phyloP scores from a whole-genome alignment of 352 stramenopile species.

The Albugo laibachii region DNA sequence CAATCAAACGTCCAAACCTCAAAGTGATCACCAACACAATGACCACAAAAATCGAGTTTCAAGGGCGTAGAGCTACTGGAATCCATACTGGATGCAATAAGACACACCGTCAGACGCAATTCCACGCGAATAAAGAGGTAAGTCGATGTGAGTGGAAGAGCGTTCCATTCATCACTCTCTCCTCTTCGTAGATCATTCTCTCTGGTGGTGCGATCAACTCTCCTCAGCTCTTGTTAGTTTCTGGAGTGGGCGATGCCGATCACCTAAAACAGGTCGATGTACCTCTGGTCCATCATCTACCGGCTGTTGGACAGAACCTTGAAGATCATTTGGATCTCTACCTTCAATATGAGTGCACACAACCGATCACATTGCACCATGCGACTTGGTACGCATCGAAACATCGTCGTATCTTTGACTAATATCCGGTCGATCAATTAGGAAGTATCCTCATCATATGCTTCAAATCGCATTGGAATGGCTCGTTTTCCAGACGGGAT shows the following conservation, averaged over 20 bases:
- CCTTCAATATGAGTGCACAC: slow-evolving; percentile 76
- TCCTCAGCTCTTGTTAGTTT: slow-evolving; percentile 76
- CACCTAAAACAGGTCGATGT: slow-evolving; percentile 58
- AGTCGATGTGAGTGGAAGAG: not conserved
- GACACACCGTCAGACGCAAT: slow-evolving; percentile 20
- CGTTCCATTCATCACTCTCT: not conserved
- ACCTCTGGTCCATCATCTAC: slow-evolving; percentile 49
- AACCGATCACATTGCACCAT: slow-evolving; percentile 80
- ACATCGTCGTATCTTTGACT: too few relatives aligned
- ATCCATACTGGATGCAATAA: slow-evolving; percentile 54
- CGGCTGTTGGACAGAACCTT: slow-evolving; percentile 74
- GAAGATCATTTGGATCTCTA: slow-evolving; percentile 81
- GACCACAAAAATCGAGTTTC: slow-evolving; percentile 69
- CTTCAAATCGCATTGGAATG: slow-evolving; percentile 68
- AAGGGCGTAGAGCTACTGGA: slow-evolving; percentile 53
- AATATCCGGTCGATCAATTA: not conserved
- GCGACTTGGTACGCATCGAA: slow-evolving; percentile 35
- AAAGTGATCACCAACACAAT: slow-evolving; percentile 65
- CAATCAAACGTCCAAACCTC: slow-evolving; percentile 40
- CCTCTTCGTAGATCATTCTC: slow-evolving; percentile 33
- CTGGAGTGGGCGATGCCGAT: slow-evolving; percentile 54
- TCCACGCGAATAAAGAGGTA: slow-evolving; percentile 58
- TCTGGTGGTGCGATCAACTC: slow-evolving; percentile 78
- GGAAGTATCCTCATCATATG: slow-evolving; percentile 79
- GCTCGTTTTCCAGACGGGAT: slow-evolving; percentile 43